Evolutionary conservation across 768 basidiomycete species (phyloP).

Genomic region (Lentinula boryana): DNA sequence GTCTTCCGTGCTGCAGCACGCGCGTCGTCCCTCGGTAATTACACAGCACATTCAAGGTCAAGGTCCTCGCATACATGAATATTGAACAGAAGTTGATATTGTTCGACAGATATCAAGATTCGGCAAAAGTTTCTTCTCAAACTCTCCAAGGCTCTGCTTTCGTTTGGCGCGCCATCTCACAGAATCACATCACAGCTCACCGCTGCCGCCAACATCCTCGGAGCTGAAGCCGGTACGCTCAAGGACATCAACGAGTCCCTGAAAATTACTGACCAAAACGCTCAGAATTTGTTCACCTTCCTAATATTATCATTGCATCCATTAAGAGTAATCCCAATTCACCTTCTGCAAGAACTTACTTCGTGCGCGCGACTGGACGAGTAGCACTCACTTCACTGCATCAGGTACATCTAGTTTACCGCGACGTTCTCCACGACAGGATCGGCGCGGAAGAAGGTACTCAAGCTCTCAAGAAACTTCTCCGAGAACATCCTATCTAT

Average conservation of each 20-base stretch:
- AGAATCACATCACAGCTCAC: constrained; percentile 85
- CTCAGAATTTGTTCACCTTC: constrained; percentile 76
- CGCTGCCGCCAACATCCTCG: constrained; percentile 72
- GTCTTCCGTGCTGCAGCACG: constrained; percentile 21
- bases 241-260: background rate
- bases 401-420: constrained; percentile 78
- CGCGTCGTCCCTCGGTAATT: constrained; percentile 28
- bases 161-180: constrained; percentile 94
- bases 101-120: constrained; percentile 33
- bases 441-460: constrained; percentile 71
- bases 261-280: background rate
- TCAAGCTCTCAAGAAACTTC: constrained; percentile 54
- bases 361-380: constrained; percentile 75
- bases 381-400: constrained; percentile 81
- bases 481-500: constrained; percentile 65
- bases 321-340: constrained; percentile 71
- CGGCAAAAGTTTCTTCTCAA: constrained; percentile 75
- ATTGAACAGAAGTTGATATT: background rate
- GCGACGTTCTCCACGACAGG: constrained; percentile 79
- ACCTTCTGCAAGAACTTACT: constrained; percentile 68
- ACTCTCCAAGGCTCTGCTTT: constrained; percentile 81
- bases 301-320: constrained; percentile 73
- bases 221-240: constrained; percentile 56
- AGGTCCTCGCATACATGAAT: background rate
- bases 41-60: constrained; percentile 44